Conservation (phyloP, 2,329 filamentous ascomycete species). For the Cladorrhinum sp. region DNA sequence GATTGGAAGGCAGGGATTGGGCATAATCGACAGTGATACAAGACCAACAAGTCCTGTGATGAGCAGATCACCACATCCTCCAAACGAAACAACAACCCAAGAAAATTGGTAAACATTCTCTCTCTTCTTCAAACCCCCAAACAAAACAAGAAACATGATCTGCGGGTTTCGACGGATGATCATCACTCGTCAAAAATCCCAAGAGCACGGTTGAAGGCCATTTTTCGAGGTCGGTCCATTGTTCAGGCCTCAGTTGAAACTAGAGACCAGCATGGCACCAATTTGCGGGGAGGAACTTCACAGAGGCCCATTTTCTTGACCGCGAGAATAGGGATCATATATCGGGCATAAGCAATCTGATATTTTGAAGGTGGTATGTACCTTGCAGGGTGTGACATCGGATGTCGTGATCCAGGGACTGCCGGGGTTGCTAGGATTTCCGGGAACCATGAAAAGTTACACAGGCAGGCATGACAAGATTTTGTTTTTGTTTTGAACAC, state of each 20-base stretch:
- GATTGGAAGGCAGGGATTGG: background rate
- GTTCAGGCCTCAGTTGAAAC: background rate
- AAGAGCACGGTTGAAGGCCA: background rate
- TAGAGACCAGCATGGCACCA: background rate
- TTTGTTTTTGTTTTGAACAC: background rate
- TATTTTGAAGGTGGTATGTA: no score
- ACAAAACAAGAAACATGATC: background rate
- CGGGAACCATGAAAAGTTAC: background rate
- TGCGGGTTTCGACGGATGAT: background rate
- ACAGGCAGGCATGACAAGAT: background rate
- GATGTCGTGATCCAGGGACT: background rate
- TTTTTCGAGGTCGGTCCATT: background rate
- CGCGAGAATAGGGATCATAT: no score
- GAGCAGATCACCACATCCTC: background rate
- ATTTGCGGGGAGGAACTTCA: background rate
- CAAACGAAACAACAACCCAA: background rate
- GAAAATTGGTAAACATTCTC: background rate
- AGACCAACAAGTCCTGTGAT: background rate
- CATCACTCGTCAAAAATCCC: background rate
- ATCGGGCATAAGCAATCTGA: no score
- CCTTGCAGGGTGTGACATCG: background rate
- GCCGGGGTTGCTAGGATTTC: no score
- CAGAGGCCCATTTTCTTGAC: background rate
- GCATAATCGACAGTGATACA: background rate
- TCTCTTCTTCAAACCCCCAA: background rate